Conservation (phyloP, 2,329 filamentous ascomycete species). For the Colletotrichum trifolii region DNA sequence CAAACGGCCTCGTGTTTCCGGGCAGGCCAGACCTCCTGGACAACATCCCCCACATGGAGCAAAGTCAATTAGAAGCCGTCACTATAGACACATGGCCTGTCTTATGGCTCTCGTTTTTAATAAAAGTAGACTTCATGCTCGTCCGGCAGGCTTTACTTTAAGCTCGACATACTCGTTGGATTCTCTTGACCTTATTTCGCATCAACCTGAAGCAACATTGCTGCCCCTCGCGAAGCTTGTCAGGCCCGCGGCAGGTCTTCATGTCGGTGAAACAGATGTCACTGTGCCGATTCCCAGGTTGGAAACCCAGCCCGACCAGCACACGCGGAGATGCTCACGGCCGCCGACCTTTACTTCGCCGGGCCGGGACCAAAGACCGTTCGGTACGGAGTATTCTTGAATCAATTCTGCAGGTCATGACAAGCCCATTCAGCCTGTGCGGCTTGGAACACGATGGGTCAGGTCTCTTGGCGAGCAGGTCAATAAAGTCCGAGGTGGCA, state of each 20-base stretch:
- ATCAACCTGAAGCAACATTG: slow-evolving; percentile 13
- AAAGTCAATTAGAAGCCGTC: slow-evolving; percentile 19
- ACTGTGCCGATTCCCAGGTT: too few species aligned
- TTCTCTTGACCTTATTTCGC: neutral
- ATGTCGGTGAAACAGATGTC: too few species aligned
- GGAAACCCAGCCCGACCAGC: too few species aligned
- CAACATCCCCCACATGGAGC: slow-evolving; percentile 3
- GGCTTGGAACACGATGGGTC: too few species aligned
- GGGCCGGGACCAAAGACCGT: too few species aligned
- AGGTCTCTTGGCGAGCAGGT: neutral
- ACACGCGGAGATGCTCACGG: too few species aligned
- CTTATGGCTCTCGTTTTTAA: slow-evolving; percentile 7
- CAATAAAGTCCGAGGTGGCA: neutral
- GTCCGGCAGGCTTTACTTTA: neutral
- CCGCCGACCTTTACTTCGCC: too few species aligned
- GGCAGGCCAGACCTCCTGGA: neutral
- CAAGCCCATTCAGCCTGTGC: too few species aligned
- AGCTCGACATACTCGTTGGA: neutral
- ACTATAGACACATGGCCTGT: neutral
- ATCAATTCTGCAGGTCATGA: too few species aligned
- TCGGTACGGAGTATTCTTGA: too few species aligned
- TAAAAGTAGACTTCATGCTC: slow-evolving; percentile 13
- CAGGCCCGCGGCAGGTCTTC: too few species aligned
- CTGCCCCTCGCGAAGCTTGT: neutral
- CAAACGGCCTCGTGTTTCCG: neutral